phyloP scores from a whole-genome alignment of 306 rosid genomes.

The Rosa chinensis region DNA sequence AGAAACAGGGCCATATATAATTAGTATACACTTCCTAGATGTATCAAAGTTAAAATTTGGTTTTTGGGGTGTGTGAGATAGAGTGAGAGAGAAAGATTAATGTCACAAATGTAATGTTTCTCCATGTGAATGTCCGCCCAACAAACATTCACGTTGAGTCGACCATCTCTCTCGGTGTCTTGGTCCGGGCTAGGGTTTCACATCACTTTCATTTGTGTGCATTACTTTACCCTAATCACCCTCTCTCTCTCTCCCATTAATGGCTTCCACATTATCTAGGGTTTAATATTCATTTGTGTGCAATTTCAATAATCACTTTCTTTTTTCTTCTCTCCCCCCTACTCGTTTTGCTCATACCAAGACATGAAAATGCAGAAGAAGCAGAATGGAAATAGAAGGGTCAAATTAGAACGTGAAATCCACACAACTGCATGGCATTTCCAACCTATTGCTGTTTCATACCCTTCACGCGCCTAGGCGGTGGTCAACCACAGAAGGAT shows the following conservation, averaged over 20 bases:
- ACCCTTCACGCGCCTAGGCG: slow-evolving; percentile 48
- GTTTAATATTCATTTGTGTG: slow-evolving; percentile 8
- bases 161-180: slow-evolving; percentile 45
- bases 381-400: slow-evolving; percentile 25
- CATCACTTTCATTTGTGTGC: slow-evolving; percentile 1
- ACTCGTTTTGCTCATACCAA: slow-evolving; percentile 8
- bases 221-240: slow-evolving; percentile 13
- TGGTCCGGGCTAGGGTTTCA: slow-evolving; percentile 52
- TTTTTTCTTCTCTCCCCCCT: not conserved
- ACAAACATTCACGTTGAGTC: slow-evolving; percentile 74
- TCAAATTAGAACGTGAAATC: slow-evolving; percentile 63
- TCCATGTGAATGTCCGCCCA: slow-evolving; percentile 60
- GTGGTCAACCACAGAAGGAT: slow-evolving; percentile 43
- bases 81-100: slow-evolving; percentile 21
- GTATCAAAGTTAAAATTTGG: slow-evolving; percentile 23
- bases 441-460: slow-evolving; percentile 40
- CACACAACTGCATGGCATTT: slow-evolving; percentile 56
- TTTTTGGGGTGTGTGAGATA: slow-evolving; percentile 21
- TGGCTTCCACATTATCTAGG: slow-evolving; percentile 22
- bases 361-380: slow-evolving; percentile 7
- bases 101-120: slow-evolving; percentile 36
- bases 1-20: slow-evolving; percentile 6
- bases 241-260: slow-evolving; percentile 27
- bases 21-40: slow-evolving; percentile 10
- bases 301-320: slow-evolving; percentile 16